A percentile compares a stretch with the other conserved stretches of the same genome.
These are phyloP conservation scores for Microdochium paspali DNA, from an alignment of 2,329 filamentous ascomycete genomes.

Conservation along the genomic window DNA sequence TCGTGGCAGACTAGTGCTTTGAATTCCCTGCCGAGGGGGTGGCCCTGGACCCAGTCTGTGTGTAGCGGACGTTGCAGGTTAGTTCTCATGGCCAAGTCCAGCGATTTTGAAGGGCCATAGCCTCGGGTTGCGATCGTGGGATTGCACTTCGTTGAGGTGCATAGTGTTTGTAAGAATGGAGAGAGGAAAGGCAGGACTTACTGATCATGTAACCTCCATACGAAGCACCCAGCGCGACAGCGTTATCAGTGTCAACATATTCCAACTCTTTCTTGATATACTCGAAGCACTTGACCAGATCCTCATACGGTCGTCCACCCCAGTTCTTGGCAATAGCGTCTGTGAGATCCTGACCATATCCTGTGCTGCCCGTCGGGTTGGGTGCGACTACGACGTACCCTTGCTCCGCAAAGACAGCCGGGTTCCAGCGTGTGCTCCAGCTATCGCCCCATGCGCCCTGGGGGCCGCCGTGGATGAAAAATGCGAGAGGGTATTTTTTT, in stretches of 20 bases:
- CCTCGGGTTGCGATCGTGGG: background rate
- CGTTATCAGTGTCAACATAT: constrained; percentile 59
- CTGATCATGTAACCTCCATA: constrained; percentile 73
- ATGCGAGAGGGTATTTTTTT: constrained; percentile 70
- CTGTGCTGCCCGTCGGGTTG: constrained; percentile 76
- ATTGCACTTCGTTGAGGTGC: background rate
- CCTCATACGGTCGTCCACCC: constrained; percentile 78
- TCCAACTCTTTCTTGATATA: constrained; percentile 56
- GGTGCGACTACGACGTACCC: constrained; percentile 76
- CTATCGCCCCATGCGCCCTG: constrained; percentile 67
- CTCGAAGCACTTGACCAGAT: constrained; percentile 71
- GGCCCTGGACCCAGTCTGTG: constrained; percentile 80
- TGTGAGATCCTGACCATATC: constrained; percentile 69
- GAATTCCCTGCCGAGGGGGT: constrained; percentile 73
- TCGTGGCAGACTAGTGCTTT: constrained; percentile 85
- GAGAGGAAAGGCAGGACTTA: constrained; percentile 21
- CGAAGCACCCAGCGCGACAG: constrained; percentile 66
- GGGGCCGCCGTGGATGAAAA: constrained; percentile 76
- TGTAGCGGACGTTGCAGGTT: too few relatives aligned
- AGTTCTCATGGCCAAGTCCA: background rate
- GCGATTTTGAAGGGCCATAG: background rate
- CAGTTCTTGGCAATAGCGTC: constrained; percentile 73
- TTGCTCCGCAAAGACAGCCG: constrained; percentile 77
- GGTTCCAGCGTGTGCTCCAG: constrained; percentile 82
- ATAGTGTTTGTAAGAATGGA: too few relatives aligned